Conservation (phyloP, 805 yeast species). For the Wickerhamomyces bisporus region DNA sequence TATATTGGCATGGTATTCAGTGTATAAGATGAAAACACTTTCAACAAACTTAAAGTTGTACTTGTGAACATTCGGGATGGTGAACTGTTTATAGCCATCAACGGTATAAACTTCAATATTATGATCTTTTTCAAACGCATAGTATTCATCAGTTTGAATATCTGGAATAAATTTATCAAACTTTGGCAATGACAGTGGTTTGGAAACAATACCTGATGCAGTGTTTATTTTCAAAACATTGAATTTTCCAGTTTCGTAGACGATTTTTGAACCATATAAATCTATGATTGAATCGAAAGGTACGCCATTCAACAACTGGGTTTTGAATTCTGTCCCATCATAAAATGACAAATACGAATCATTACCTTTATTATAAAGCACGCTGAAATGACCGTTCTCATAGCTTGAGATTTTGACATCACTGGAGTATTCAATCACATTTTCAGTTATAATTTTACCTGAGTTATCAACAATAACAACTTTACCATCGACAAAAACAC, state of each 20-base stretch:
- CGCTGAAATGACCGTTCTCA: constrained; percentile 14
- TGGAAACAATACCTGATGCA: constrained; percentile 8
- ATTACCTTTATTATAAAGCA: constrained; percentile 7
- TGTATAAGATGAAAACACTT: constrained; percentile 16
- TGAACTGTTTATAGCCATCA: constrained; percentile 11
- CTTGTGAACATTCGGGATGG: constrained; percentile 18
- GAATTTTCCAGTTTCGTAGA: constrained; percentile 8
- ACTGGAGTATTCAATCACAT: constrained; percentile 6
- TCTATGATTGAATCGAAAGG: constrained; percentile 16
- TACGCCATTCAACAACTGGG: constrained; percentile 7
- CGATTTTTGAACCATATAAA: constrained; percentile 20
- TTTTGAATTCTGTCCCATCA: constrained; percentile 9
- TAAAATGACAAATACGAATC: constrained; percentile 10
- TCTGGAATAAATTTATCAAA: constrained; percentile 11
- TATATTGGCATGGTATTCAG: constrained; percentile 18
- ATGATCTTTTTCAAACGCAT: constrained; percentile 19
- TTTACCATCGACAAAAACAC: constrained; percentile 12
- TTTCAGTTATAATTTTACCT: constrained; percentile 3
- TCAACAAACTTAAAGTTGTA: constrained; percentile 15
- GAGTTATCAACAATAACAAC: constrained; percentile 1
- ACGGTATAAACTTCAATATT: constrained; percentile 15
- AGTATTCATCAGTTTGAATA: constrained; percentile 13
- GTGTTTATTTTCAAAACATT: constrained; percentile 10
- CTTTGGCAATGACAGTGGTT: constrained; percentile 4
- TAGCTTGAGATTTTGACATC: constrained; percentile 7